Evolutionary conservation across 306 rosid genomes (phyloP), one percentile per base, ranked within the genome.

Genomic region (Pyrus betulifolia): DNA sequence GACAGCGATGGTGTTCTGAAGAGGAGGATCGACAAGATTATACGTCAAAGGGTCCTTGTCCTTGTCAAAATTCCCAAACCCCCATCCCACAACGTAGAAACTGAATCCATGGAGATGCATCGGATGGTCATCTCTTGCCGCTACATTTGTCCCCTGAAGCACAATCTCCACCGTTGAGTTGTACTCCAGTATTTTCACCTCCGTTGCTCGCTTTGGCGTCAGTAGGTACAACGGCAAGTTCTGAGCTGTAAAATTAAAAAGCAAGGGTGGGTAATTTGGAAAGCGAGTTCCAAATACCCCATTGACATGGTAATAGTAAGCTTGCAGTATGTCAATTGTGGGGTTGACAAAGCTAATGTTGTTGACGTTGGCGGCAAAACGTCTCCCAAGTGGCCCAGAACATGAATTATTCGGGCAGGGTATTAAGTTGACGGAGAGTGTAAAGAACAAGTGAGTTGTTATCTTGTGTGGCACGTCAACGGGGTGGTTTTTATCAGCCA

Each of bases 91-190:
- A 0, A 78, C 80, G 15, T 69, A 82, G 78, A 82, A 82, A 45
- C 79, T 74, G 25, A 8, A 78, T 18, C 86, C 83, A 70, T 78
- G 86, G 8, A 82, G 74, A 74, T 82, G 85, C 79, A 82, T 74
- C 4, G 82, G 85, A 78, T 82, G 85, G 19, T 78, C 79, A 68
- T 31, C 72, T 31, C 79, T 79, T 14, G 33, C 74, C 27, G 52
- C 61, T 70, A 82, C 3, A 73, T 54, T 77, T 9, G 85, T 77
- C 61, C 79, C 85, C 22, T 82, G 85, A 28, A 82, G 51, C 18
- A 78, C 82, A 67, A 82, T 21, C 71, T 82, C 82, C 68, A 82
- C 85, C 1, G 49, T 72, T 2, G 79, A 12, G 13, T 67, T 73
- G 54, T 77, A 82, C 18, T 82, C 52, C 64, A 82, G 44, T 61